Evolutionary conservation across 495 filamentous ascomycete species (phyloP).

Genomic region (Talaromyces wortmannii): DNA sequence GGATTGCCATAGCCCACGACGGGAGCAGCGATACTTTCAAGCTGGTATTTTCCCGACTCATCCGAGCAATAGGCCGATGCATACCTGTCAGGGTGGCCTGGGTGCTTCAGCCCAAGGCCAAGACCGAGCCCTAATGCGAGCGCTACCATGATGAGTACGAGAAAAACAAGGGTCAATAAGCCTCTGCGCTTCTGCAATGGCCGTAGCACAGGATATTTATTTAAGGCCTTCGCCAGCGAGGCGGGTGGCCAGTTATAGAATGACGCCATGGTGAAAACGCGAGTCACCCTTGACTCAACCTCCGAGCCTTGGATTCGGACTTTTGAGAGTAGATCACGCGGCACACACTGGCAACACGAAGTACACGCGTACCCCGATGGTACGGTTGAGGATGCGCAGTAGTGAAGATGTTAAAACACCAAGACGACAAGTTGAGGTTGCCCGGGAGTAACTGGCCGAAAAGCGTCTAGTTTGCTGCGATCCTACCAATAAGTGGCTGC

Average conservation of each 20-base stretch:
- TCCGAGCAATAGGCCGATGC: neutral
- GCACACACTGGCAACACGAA: no score
- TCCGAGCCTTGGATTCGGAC: no score
- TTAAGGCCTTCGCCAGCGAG: neutral
- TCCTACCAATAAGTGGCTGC: no score
- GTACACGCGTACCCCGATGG: no score
- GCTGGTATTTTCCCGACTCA: neutral
- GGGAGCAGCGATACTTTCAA: neutral
- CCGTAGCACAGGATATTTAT: neutral
- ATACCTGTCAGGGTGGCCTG: neutral
- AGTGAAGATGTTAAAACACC: no score
- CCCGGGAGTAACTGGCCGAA: no score
- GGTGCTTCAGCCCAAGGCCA: neutral
- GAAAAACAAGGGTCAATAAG: neutral
- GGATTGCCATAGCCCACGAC: neutral
- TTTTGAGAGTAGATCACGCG: no score
- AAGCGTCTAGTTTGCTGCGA: no score
- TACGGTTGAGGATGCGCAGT: no score
- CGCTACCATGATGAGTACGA: neutral
- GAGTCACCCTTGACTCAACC: no score
- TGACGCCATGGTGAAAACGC: neutral
- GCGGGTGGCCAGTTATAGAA: neutral
- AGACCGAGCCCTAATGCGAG: slow-evolving; percentile 1
- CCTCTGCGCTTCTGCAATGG: neutral
- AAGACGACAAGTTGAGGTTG: no score